phyloP scores from a whole-genome alignment of 805 yeast species.

The Wickerhamomyces chambardii region DNA sequence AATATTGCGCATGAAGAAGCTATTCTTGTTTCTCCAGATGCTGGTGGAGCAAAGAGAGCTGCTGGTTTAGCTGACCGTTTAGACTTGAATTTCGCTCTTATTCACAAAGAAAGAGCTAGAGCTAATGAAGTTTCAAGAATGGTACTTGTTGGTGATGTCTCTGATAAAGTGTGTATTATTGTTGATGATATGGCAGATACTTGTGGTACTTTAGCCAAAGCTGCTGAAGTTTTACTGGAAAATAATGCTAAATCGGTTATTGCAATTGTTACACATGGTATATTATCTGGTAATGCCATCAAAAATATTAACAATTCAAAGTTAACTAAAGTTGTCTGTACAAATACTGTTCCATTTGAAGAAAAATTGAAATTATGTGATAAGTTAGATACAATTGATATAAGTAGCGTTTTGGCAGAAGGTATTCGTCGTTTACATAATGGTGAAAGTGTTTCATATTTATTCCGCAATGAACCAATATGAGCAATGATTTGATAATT shows the following conservation, averaged over 20 bases:
- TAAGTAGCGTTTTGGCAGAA: constrained; percentile 70
- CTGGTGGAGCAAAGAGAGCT: constrained; percentile 89
- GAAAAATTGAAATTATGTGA: constrained; percentile 51
- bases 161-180: constrained; percentile 64
- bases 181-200: constrained; percentile 91
- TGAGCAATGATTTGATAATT: constrained; percentile 1
- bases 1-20: constrained; percentile 47
- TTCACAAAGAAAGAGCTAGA: constrained; percentile 76
- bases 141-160: constrained; percentile 83
- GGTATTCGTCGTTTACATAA: constrained; percentile 79
- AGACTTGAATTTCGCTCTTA: constrained; percentile 74
- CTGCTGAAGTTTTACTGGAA: constrained; percentile 64
- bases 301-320: constrained; percentile 61
- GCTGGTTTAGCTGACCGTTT: constrained; percentile 75
- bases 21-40: constrained; percentile 81
- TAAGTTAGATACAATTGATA: constrained; percentile 59
- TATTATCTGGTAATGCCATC: constrained; percentile 67
- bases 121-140: constrained; percentile 80
- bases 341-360: constrained; percentile 74
- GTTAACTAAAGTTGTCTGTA: constrained; percentile 63
- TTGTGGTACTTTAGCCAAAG: constrained; percentile 79
- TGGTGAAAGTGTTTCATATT: constrained; percentile 78
- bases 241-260: constrained; percentile 66
- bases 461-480: constrained; percentile 60
- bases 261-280: constrained; percentile 81